Evolutionary conservation across 2,329 filamentous ascomycete species (phyloP), one percentile per base, ranked within the genome.

Genomic region (Penicillium palitans): DNA sequence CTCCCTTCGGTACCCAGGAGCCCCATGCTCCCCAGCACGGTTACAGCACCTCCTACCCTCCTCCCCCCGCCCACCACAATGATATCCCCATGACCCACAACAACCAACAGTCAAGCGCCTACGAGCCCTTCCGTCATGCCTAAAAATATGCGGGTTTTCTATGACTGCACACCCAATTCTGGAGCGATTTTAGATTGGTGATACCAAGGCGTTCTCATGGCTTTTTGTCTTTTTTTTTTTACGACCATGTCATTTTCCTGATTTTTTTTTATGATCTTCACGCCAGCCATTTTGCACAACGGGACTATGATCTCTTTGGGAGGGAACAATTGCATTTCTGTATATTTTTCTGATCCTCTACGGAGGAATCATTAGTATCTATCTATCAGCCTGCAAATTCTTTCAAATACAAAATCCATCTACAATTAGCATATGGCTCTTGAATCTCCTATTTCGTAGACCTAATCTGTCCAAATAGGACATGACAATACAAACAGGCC

Each of bases 121-220:
- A 76, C 49, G 73, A 76, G 64, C 73, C 73, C 3, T 76, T 70
- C 70, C 72, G 73, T 52, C 73, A 76, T 55, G 69, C 68, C 35
- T 74, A 70, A 70, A 59, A 13, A 8, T 21, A 25, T n/a, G 15
- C 19, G 49, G 17, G 9, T 35, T 49, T 37, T 41, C 39, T 52
- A 45, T 45, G 55, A 59, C 47, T 50, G 53, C 55, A 40, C 45
- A 53, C 53, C 55, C 25, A 47, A 13, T 51, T 37, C 24, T 57
- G 58, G 61, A 65, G 59, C 64, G 61, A 64, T 61, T 53, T 61
- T 67, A 61, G 52, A 66, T 48, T 59, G 44, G 52, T 31, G 55
- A 66, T 67, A 65, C 60, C 57, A 60, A 54, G 65, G 64, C 65
- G 65, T 67, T 61, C 19, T 49, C 7, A 15, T 59, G 40, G 29